phyloP scores from a whole-genome alignment of 352 stramenopile genomes.

The Plasmopara halstedii region DNA sequence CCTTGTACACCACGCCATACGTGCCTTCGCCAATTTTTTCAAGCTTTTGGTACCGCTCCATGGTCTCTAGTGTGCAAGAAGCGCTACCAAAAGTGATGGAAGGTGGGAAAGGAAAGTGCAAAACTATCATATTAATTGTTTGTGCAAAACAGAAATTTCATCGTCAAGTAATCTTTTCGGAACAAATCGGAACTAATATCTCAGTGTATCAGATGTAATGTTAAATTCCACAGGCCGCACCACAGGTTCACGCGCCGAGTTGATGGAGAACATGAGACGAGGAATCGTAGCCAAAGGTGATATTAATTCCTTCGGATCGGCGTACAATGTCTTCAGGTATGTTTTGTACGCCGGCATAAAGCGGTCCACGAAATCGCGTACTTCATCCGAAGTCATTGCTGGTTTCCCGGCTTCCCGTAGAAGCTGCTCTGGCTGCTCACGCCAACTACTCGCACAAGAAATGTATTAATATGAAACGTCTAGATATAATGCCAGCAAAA shows the following conservation, averaged over 20 bases:
- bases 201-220: slow-evolving; percentile 30
- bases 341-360: slow-evolving; percentile 81
- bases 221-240: slow-evolving; percentile 40
- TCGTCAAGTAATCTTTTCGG: too few species aligned
- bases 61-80: slow-evolving; percentile 14
- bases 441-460: slow-evolving; percentile 41
- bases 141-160: neutral
- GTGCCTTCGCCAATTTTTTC: slow-evolving; percentile 98
- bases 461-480: neutral
- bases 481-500: neutral
- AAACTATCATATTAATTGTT: neutral
- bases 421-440: slow-evolving; percentile 68
- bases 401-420: slow-evolving; percentile 52
- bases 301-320: slow-evolving; percentile 14
- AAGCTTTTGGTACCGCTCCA: slow-evolving; percentile 93
- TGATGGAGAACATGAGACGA: slow-evolving; percentile 57
- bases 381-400: slow-evolving; percentile 50
- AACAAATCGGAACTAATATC: slow-evolving; percentile 18
- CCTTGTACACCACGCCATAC: slow-evolving; percentile 99
- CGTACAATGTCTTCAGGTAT: slow-evolving; percentile 61
- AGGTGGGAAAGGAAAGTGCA: neutral
- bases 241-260: slow-evolving; percentile 28
- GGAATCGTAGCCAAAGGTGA: slow-evolving; percentile 26
- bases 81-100: neutral
- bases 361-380: slow-evolving; percentile 81